Evolutionary conservation across 768 basidiomycete species (phyloP).

Genomic region (Ramaria rubella): DNA sequence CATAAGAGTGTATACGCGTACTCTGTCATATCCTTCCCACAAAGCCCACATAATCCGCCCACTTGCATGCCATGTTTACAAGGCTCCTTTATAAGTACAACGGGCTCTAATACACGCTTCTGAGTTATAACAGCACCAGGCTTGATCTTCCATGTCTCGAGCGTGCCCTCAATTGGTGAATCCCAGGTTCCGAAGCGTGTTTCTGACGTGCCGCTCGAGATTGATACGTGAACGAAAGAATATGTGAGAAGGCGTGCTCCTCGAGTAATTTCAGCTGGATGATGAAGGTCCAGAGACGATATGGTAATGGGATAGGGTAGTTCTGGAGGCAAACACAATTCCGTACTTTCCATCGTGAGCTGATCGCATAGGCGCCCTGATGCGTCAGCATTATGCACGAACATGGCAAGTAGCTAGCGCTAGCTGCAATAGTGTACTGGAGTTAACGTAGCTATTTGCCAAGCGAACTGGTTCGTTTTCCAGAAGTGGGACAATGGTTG

Average conservation of each 20-base stretch:
- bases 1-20: slow-evolving; percentile 32
- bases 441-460: too few relatives aligned
- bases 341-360: slow-evolving; percentile 35
- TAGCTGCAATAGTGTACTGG: too few relatives aligned
- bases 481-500: too few relatives aligned
- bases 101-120: slow-evolving; percentile 53
- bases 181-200: slow-evolving; percentile 89
- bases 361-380: neutral
- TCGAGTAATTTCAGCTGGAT: slow-evolving; percentile 46
- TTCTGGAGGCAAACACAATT: slow-evolving; percentile 65
- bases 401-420: too few relatives aligned
- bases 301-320: slow-evolving; percentile 86
- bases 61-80: slow-evolving; percentile 95
- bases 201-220: slow-evolving; percentile 46
- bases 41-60: slow-evolving; percentile 86
- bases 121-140: slow-evolving; percentile 58
- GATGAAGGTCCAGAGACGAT: slow-evolving; percentile 52
- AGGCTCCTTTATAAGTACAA: slow-evolving; percentile 73
- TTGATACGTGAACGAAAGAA: slow-evolving; percentile 59
- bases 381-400: neutral
- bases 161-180: slow-evolving; percentile 70
- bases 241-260: slow-evolving; percentile 80
- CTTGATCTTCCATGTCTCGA: slow-evolving; percentile 65
- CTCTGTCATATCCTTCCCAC: slow-evolving; percentile 94
- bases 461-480: too few relatives aligned